phyloP scores from a whole-genome alignment of 352 stramenopile species.

The Elongisporangium anandrum region DNA sequence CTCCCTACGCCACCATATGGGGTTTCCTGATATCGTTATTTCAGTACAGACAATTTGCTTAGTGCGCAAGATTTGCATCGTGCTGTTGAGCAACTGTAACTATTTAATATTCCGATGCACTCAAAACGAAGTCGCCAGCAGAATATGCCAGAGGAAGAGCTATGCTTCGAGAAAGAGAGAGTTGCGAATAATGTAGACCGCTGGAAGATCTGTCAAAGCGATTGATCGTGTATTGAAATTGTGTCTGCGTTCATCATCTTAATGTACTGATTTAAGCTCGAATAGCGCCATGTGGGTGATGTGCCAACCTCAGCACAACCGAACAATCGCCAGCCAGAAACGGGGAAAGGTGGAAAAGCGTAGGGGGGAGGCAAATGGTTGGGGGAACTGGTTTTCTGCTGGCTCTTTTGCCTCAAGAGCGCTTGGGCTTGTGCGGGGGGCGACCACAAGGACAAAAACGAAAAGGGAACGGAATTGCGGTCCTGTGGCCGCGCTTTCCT shows the following conservation, averaged over 20 bases:
- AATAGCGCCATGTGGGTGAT: background rate
- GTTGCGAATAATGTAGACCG: background rate
- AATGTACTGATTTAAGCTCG: background rate
- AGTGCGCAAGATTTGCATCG: too few species aligned
- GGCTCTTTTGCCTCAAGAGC: background rate
- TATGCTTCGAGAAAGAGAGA: too few species aligned
- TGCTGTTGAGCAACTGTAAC: background rate
- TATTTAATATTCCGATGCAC: too few species aligned
- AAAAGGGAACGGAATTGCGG: background rate
- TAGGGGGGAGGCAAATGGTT: background rate
- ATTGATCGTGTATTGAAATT: background rate
- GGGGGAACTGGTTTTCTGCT: background rate
- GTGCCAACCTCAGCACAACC: background rate
- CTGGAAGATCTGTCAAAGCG: background rate
- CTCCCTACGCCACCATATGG: background rate
- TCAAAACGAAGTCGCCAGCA: too few species aligned
- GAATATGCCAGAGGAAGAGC: too few species aligned
- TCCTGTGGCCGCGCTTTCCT: background rate
- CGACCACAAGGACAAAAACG: background rate
- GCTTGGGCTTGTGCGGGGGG: background rate
- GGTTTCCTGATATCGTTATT: background rate
- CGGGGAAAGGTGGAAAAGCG: background rate
- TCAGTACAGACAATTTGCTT: background rate
- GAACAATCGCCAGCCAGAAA: background rate
- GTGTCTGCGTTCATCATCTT: background rate